Base-by-base conservation (phyloP, 1,139 yeast genomes). In the Blastobotrys apis region DNA sequence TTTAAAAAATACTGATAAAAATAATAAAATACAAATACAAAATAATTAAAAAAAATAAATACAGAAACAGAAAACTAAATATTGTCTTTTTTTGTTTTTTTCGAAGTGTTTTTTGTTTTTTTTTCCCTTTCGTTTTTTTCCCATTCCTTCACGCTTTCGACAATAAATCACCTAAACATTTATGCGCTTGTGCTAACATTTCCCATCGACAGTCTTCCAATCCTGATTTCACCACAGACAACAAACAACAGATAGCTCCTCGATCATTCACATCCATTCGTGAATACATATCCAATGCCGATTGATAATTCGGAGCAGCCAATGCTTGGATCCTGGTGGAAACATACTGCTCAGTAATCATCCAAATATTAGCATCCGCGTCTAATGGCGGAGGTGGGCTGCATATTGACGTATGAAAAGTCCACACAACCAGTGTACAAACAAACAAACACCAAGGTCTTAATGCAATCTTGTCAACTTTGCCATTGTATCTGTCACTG, bases 381-480 rank as follows among this genome's bases (percentile, higher is more conserved):
- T 33, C 27, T 3, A 21, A 5, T 25, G 37, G 31, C 31, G 4
- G 32, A 36, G n/a, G 21, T 20, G n/a, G 29, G 30, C 13, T 38
- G 16, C 23, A 21, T 23, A 38, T n/a, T n/a, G 41, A 34, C 19
- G 41, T 36, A 33, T 50, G 50, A 35, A 47, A 50, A 2, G 53
- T 45, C 49, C 50, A 51, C 12, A 51, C 49, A 8, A 51, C 43
- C 15, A 50, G 40, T 6, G 52, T 47, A 16, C 47, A 48, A n/a
- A 51, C 39, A 40, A 51, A 48, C 17, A 51, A 35, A 21, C 52
- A 50, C 54, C 54, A 51, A 4, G 54, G 54, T 3, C 54, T 43
- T 5, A 50, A 44, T 3, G 54, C 54, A 9, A 51, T 49, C 37
- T 50, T 50, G 47, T 51, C 54, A 6, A 31, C 33, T 4, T 37